These are phyloP conservation scores for Lentinula edodes DNA, from an alignment of 768 basidiomycete species.

Conservation along the genomic window DNA sequence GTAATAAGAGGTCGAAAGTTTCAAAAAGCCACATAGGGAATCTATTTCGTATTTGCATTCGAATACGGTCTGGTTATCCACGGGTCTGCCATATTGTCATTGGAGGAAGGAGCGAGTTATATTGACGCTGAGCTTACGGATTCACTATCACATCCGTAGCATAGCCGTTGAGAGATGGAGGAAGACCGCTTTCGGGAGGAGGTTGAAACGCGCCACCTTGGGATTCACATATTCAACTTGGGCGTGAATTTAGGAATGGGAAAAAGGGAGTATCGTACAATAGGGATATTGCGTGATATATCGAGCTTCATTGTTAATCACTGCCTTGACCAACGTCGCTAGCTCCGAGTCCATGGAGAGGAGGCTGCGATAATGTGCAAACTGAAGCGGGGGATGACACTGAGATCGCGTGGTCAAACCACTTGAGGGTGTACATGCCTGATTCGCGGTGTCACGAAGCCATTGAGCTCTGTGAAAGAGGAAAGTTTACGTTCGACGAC, in stretches of 20 bases:
- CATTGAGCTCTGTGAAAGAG: constrained; percentile 53
- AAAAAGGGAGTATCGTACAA: constrained; percentile 30
- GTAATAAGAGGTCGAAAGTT: constrained; percentile 70
- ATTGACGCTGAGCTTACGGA: constrained; percentile 43
- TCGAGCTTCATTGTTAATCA: constrained; percentile 75
- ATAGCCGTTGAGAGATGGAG: constrained; percentile 61
- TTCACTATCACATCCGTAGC: constrained; percentile 67
- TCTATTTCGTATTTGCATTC: constrained; percentile 89
- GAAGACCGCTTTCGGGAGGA: constrained; percentile 66
- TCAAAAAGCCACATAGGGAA: constrained; percentile 74
- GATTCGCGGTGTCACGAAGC: constrained; percentile 79
- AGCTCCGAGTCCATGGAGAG: constrained; percentile 53
- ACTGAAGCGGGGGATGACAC: constrained; percentile 30
- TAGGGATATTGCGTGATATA: constrained; percentile 73
- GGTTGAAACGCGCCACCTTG: constrained; percentile 72
- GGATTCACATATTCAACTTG: neutral
- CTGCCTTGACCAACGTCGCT: constrained; percentile 66
- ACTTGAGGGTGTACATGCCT: constrained; percentile 32
- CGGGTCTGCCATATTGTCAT: constrained; percentile 38
- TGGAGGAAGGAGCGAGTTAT: neutral
- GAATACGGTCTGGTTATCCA: constrained; percentile 66
- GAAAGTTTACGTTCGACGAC: neutral
- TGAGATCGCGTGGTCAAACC: neutral
- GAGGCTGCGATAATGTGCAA: constrained; percentile 63
- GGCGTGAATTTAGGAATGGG: neutral